phyloP scores from a whole-genome alignment of 176 grass and related monocot genomes.

The Pontederia paniculata region DNA sequence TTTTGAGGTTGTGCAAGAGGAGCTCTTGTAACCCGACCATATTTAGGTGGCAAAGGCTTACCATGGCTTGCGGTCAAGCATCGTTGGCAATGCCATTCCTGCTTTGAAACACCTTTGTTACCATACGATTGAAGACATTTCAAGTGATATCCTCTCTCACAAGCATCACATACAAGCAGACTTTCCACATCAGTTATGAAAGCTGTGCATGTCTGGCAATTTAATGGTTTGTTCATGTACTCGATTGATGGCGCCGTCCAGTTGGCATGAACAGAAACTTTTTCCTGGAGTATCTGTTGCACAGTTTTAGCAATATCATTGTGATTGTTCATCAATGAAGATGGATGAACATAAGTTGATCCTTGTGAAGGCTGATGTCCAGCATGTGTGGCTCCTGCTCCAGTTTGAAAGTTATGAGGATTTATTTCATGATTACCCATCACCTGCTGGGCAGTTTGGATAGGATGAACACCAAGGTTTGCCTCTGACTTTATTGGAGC shows the following conservation, averaged over 20 bases:
- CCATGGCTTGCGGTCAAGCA: constrained; percentile 71
- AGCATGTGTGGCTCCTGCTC: constrained; percentile 25
- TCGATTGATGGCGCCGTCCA: constrained; percentile 93
- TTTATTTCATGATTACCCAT: constrained; percentile 43
- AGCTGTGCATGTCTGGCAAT: constrained; percentile 86
- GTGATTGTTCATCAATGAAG: constrained; percentile 46
- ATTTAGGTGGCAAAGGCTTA: constrained; percentile 91
- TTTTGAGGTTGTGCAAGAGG: constrained; percentile 29
- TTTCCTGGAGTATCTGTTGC: constrained; percentile 39
- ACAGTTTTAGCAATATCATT: constrained; percentile 81
- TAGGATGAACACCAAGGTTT: constrained; percentile 18
- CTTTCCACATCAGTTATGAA: constrained; percentile 57
- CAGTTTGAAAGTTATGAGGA: constrained; percentile 26
- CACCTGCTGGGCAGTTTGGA: constrained; percentile 29
- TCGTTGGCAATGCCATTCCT: constrained; percentile 87
- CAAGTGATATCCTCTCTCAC: constrained; percentile 89
- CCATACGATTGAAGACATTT: constrained; percentile 85
- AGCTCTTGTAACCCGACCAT: constrained; percentile 92
- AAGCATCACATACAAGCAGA: constrained; percentile 94
- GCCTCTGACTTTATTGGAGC: constrained; percentile 29
- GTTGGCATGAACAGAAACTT: constrained; percentile 35
- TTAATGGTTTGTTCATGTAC: constrained; percentile 59
- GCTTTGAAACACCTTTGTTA: constrained; percentile 68
- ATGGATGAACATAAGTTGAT: constrained; percentile 27
- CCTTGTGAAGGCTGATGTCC: constrained; percentile 52